Evolutionary conservation across 2,329 filamentous ascomycete genomes (phyloP).

Genomic region (Hypomyces perniciosus): DNA sequence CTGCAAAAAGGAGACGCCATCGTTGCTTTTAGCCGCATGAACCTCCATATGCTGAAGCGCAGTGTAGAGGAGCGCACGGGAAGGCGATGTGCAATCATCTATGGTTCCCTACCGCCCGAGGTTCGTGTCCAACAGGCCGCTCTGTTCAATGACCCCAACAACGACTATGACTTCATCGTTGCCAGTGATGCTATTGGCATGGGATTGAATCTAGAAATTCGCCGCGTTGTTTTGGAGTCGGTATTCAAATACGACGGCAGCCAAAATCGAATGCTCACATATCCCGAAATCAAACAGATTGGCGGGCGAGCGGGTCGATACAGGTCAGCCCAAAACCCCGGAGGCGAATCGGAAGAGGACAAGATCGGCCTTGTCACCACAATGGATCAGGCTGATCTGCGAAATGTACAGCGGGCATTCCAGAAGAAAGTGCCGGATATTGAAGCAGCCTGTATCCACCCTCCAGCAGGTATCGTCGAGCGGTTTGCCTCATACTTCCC

Average conservation of each 20-base stretch:
- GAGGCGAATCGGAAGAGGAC: conserved; percentile 19
- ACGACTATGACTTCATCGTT: conserved; percentile 90
- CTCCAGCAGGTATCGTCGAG: conserved; percentile 65
- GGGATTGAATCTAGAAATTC: conserved; percentile 90
- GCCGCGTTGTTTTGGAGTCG: conserved; percentile 81
- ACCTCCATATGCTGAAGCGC: conserved; percentile 72
- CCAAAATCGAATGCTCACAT: conserved; percentile 50
- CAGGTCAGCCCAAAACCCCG: conserved; percentile 49
- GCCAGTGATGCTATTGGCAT: conserved; percentile 96
- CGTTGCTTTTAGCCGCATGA: conserved; percentile 77
- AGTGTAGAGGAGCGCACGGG: conserved; percentile 72
- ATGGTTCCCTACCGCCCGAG: conserved; percentile 86
- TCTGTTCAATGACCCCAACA: conserved; percentile 91
- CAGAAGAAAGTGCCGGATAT: conserved; percentile 58
- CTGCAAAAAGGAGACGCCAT: conserved; percentile 87
- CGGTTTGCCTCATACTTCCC: conserved; percentile 79
- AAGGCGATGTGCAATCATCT: conserved; percentile 82
- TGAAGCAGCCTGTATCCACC: conserved; percentile 64
- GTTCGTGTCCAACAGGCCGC: conserved; percentile 86
- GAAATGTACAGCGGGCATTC: conserved; percentile 58
- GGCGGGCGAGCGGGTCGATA: conserved; percentile 87
- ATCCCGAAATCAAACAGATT: conserved; percentile 89
- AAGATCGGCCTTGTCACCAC: conserved; percentile 72
- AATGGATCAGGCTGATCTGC: conserved; percentile 64
- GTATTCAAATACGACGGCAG: conserved; percentile 65